Evolutionary conservation across 768 basidiomycete genomes (phyloP).

Genomic region (Naganishia onofrii): DNA sequence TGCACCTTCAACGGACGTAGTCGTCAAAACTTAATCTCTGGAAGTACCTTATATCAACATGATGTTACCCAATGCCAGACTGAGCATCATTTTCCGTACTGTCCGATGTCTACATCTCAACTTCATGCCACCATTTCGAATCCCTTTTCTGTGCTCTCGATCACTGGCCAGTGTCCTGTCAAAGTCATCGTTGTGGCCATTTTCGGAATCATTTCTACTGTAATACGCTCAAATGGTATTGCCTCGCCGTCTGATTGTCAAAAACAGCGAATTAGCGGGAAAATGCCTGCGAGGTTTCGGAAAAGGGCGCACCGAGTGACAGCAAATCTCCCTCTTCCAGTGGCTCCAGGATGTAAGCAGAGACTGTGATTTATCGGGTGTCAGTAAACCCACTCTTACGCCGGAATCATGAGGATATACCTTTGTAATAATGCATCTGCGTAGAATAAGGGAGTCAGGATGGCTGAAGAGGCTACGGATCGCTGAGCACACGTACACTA

Average conservation of each 20-base stretch:
- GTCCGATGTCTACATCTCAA: background rate
- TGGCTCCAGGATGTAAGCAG: constrained; percentile 45
- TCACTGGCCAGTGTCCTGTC: constrained; percentile 39
- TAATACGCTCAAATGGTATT: constrained; percentile 42
- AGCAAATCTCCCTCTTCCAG: constrained; percentile 39
- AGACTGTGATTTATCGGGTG: constrained; percentile 31
- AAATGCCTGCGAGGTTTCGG: background rate
- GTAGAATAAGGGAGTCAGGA: background rate
- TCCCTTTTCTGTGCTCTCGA: constrained; percentile 3
- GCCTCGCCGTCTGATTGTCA: constrained; percentile 46
- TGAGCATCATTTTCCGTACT: background rate
- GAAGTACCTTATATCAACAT: background rate
- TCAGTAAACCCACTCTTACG: background rate
- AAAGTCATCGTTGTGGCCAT: constrained; percentile 42
- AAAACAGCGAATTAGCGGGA: background rate
- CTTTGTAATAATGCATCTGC: constrained; percentile 50
- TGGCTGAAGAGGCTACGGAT: background rate
- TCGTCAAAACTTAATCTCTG: constrained; percentile 8
- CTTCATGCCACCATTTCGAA: background rate
- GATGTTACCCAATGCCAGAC: background rate
- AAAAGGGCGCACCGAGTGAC: constrained; percentile 41
- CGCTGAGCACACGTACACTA: constrained; percentile 30
- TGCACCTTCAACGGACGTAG: constrained; percentile 18
- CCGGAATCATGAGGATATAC: constrained; percentile 22
- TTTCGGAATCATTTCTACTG: constrained; percentile 47